Conservation (phyloP, 169 alveolate genomes). For the Plasmodium sp. region DNA sequence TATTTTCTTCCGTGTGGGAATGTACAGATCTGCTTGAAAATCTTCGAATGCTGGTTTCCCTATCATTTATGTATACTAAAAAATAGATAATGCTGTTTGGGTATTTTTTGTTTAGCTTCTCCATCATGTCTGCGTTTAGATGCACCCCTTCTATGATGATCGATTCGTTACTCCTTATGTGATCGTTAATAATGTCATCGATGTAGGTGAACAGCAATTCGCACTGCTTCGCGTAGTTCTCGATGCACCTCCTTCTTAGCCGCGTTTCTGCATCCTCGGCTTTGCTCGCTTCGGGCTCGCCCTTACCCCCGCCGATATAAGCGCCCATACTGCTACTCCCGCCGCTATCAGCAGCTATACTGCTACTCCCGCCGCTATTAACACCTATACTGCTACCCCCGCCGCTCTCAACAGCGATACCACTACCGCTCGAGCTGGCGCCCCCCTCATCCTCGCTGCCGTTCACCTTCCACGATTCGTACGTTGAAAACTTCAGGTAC, state of each 20-base stretch:
- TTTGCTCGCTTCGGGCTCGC: neutral
- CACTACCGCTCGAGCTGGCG: neutral
- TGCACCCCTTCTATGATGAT: constrained; percentile 71
- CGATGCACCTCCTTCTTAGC: constrained; percentile 36
- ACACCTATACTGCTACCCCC: too few species aligned
- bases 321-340: too few species aligned
- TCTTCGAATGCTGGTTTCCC: constrained; percentile 62
- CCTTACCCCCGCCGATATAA: neutral
- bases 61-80: constrained; percentile 62
- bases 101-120: constrained; percentile 32
- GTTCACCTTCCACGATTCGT: constrained; percentile 60
- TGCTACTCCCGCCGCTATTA: neutral
- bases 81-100: constrained; percentile 61
- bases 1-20: constrained; percentile 33
- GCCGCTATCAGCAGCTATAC: neutral
- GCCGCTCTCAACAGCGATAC: neutral
- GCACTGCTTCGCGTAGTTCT: constrained; percentile 55
- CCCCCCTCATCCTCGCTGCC: constrained; percentile 14
- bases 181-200: constrained; percentile 55
- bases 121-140: constrained; percentile 21
- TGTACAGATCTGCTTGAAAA: constrained; percentile 35
- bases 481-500: constrained; percentile 56
- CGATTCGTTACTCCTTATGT: constrained; percentile 42
- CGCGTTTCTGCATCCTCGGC: neutral
- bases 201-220: constrained; percentile 14